Percentiles rank a stretch among this genome's conserved stretches.
Conservation (phyloP, 1,139 yeast species). For the Geotrichum reessii region DNA sequence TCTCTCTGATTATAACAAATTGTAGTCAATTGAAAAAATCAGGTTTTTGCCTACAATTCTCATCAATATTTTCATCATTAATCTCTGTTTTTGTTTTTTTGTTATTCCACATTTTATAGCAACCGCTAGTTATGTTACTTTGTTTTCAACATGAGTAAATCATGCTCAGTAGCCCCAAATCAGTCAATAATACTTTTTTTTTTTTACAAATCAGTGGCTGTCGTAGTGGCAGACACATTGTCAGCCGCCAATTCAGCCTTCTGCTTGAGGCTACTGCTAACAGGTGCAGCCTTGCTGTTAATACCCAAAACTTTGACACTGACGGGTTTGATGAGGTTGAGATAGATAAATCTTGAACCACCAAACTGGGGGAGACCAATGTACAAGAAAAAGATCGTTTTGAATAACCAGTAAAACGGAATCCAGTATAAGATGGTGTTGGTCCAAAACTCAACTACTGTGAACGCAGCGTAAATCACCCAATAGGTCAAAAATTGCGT, state of each 20-base stretch:
- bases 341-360: slow-evolving; percentile 74
- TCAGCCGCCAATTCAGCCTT: slow-evolving; percentile 30
- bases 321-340: slow-evolving; percentile 61
- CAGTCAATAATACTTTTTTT: too few relatives aligned
- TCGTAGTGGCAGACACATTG: slow-evolving; percentile 24
- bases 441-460: slow-evolving; percentile 93
- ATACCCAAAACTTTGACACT: slow-evolving; percentile 50
- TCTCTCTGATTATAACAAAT: too few relatives aligned
- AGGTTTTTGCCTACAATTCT: too few relatives aligned
- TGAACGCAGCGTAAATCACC: slow-evolving; percentile 92
- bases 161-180: too few relatives aligned
- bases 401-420: slow-evolving; percentile 93
- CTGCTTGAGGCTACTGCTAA: slow-evolving; percentile 33
- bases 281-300: slow-evolving; percentile 19
- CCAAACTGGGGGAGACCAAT: slow-evolving; percentile 82
- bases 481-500: slow-evolving; percentile 87
- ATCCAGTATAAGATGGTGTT: slow-evolving; percentile 86
- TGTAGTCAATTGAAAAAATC: too few relatives aligned
- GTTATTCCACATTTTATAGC: too few relatives aligned
- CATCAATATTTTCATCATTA: too few relatives aligned
- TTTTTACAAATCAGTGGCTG: neutral
- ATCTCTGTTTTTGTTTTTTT: too few relatives aligned
- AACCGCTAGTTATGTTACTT: too few relatives aligned
- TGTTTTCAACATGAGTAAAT: too few relatives aligned
- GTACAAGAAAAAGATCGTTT: slow-evolving; percentile 81